Percentiles rank a stretch among this genome's conserved stretches.
These are phyloP conservation scores for Podospora pseudocomata DNA, from an alignment of 495 filamentous ascomycete genomes.

Conservation along the genomic window DNA sequence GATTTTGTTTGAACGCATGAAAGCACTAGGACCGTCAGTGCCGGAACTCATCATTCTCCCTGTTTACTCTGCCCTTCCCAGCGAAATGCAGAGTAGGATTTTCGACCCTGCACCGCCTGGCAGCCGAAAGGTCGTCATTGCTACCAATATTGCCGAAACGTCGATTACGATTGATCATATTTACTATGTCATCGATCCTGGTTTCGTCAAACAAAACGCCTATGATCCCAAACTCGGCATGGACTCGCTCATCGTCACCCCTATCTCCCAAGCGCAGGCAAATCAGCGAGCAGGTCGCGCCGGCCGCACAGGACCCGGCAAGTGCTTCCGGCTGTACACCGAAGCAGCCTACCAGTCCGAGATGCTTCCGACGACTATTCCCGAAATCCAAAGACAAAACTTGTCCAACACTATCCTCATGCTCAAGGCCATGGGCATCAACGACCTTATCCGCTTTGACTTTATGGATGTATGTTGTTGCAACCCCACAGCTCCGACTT, in stretches of 20 bases:
- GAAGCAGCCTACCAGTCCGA: conserved; percentile 94
- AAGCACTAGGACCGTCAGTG: conserved; percentile 83
- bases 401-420: conserved; percentile 93
- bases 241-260: conserved; percentile 92
- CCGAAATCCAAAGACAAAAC: conserved; percentile 96
- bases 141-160: conserved; percentile 97
- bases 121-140: conserved; percentile 91
- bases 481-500: background rate
- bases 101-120: conserved; percentile 92
- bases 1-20: conserved; percentile 93
- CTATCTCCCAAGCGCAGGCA: conserved; percentile 94
- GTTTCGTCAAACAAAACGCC: conserved; percentile 96
- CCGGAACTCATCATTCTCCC: conserved; percentile 91
- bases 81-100: conserved; percentile 89
- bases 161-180: conserved; percentile 97
- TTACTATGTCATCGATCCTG: conserved; percentile 95
- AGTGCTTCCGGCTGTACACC: conserved; percentile 94
- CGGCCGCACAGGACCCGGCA: conserved; percentile 91
- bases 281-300: conserved; percentile 92
- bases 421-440: conserved; percentile 99
- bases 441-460: conserved; percentile 94
- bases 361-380: conserved; percentile 93
- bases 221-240: conserved; percentile 97
- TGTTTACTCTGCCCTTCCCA: conserved; percentile 88
- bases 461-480: conserved; percentile 75